phyloP scores from a whole-genome alignment of 2,329 filamentous ascomycete genomes.

The Pyrenochaeta sp. region DNA sequence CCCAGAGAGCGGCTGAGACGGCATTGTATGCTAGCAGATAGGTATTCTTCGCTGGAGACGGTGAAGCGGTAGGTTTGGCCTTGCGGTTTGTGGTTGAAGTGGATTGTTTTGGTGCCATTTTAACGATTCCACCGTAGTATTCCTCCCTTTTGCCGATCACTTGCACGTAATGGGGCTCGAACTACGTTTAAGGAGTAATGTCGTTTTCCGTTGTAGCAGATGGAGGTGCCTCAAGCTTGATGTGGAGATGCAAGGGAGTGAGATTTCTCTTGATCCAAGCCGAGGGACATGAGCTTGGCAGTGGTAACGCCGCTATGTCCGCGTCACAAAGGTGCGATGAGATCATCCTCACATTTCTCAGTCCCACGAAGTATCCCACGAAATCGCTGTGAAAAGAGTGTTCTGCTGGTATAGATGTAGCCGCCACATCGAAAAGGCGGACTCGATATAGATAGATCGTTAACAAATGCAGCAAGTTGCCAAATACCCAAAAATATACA shows the following conservation, averaged over 20 bases:
- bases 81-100: slow-evolving; percentile 4
- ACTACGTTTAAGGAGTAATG: background rate
- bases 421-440: background rate
- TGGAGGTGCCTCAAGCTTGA: slow-evolving; percentile 1
- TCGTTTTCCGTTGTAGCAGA: too few species aligned
- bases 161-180: background rate
- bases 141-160: background rate
- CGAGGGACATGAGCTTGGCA: slow-evolving; percentile 18
- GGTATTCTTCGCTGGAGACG: slow-evolving; percentile 33
- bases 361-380: background rate
- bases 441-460: background rate
- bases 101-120: slow-evolving; percentile 32
- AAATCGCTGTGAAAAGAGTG: background rate
- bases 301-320: slow-evolving; percentile 14
- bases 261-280: slow-evolving; percentile 10
- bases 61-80: slow-evolving; percentile 12
- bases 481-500: background rate
- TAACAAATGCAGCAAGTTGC: background rate
- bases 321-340: slow-evolving; percentile 9
- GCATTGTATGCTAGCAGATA: slow-evolving; percentile 91
- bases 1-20: slow-evolving; percentile 79
- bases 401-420: background rate
- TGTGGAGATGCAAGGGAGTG: slow-evolving; percentile 2
- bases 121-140: too few species aligned
- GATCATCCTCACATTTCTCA: slow-evolving; percentile 13